A percentile compares a stretch with the other conserved stretches of the same genome.
These are phyloP conservation scores for Neurospora tetraspora DNA, from an alignment of 495 filamentous ascomycete genomes.

Conservation along the genomic window DNA sequence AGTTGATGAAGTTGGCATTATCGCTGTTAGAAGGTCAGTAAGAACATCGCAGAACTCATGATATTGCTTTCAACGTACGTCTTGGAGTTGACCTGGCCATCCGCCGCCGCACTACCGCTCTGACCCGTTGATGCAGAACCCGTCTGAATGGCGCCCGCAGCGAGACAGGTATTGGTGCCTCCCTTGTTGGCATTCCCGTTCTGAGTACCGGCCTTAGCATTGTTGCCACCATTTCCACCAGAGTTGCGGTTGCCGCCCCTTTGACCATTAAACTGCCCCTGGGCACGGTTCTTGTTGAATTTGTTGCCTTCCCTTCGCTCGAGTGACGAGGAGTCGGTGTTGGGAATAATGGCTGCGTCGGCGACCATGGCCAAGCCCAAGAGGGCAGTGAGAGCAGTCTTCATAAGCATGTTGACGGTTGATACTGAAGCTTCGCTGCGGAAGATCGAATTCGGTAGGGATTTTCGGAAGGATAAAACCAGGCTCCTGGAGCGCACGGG, in stretches of 20 bases:
- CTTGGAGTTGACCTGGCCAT: slow-evolving; percentile 44
- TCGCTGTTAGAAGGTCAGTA: slow-evolving; percentile 23
- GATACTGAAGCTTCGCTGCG: neutral
- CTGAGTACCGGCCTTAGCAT: slow-evolving; percentile 5
- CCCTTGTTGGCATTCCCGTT: slow-evolving; percentile 13
- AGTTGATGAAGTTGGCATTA: slow-evolving; percentile 58
- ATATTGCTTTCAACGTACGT: slow-evolving; percentile 32
- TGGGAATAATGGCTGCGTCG: slow-evolving; percentile 30
- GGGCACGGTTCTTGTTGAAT: slow-evolving; percentile 6
- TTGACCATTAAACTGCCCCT: slow-evolving; percentile 4
- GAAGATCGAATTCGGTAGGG: neutral
- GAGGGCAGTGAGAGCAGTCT: slow-evolving; percentile 33
- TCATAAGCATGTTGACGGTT: slow-evolving; percentile 35
- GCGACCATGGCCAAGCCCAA: slow-evolving; percentile 30
- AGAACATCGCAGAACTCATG: neutral
- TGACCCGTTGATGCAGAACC: slow-evolving; percentile 33
- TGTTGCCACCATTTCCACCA: slow-evolving; percentile 7
- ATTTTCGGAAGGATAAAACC: slow-evolving; percentile 6
- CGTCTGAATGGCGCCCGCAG: slow-evolving; percentile 39
- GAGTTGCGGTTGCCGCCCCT: slow-evolving; percentile 7
- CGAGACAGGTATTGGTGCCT: slow-evolving; percentile 23
- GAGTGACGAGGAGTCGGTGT: slow-evolving; percentile 14
- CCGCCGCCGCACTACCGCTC: slow-evolving; percentile 17
- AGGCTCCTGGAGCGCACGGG: slow-evolving; percentile 10
- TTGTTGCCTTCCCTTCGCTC: slow-evolving; percentile 11